A percentile compares a stretch with the other conserved stretches of the same genome.
phyloP scores from a whole-genome alignment of 805 yeast genomes.

The Saccharomyces paradoxus region DNA sequence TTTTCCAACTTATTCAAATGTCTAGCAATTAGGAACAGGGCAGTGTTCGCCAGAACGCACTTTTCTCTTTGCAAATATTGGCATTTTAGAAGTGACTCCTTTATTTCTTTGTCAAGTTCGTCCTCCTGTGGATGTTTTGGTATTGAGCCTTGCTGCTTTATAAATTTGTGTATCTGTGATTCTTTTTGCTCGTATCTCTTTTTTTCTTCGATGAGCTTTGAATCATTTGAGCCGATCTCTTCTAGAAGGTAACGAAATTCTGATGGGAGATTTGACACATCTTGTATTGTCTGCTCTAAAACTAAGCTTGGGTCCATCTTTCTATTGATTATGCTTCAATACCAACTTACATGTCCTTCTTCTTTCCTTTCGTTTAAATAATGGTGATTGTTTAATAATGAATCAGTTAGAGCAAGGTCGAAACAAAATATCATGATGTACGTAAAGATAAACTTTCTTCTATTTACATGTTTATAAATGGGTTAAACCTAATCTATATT shows the following conservation, averaged over 20 bases:
- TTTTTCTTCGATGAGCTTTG: slow-evolving; percentile 54
- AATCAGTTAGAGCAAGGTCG: not conserved
- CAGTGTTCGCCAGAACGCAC: slow-evolving; percentile 71
- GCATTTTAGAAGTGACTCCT: slow-evolving; percentile 56
- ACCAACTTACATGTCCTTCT: not conserved
- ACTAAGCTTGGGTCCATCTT: slow-evolving; percentile 85
- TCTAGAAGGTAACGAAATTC: slow-evolving; percentile 75
- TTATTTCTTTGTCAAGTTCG: slow-evolving; percentile 53
- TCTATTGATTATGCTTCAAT: not conserved
- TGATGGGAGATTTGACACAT: slow-evolving; percentile 75
- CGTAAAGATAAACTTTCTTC: not conserved
- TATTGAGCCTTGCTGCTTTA: slow-evolving; percentile 73
- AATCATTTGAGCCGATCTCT: slow-evolving; percentile 68
- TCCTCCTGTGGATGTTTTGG: slow-evolving; percentile 77
- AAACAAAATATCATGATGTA: not conserved
- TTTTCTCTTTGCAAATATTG: slow-evolving; percentile 67
- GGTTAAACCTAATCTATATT: not conserved
- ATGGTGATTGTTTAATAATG: not conserved
- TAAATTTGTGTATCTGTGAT: slow-evolving; percentile 71
- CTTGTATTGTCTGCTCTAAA: slow-evolving; percentile 62
- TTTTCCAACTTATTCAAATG: slow-evolving; percentile 67
- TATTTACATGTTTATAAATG: not conserved
- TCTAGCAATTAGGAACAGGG: slow-evolving; percentile 65
- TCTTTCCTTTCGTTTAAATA: not conserved
- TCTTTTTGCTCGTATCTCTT: slow-evolving; percentile 65